Evolutionary conservation across 345 rosid genomes (phyloP), one percentile per base, ranked within the genome.

Genomic region (Firmiana major): DNA sequence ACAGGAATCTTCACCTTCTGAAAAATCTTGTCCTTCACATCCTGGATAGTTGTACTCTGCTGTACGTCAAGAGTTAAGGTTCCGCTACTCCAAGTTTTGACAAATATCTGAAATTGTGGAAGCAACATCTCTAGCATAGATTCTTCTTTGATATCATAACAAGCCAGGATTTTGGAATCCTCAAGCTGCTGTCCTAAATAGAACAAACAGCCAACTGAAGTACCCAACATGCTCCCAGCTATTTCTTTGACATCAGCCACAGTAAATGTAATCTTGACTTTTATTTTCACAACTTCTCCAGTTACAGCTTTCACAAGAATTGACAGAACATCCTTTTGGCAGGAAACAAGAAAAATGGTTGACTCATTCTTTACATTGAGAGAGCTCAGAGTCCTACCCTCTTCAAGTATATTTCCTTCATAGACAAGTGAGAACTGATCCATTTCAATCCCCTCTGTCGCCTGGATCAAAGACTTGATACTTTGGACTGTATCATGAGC

Each of bases 31-130:
- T 13, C 40, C 75, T 81, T 83, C 68, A 85, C 73, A 48, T 74
- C 71, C 34, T 45, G 5, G 22, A 75, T 34, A 11, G 82, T 81
- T 11, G 79, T 21, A 24, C 7, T 34, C 40, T 24, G 68, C 22
- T 65, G 15, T 49, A 83, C 86, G 70, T 78, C 62, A n/a, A 87
- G 84, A n/a, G 84, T 78, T 7, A 83, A 5, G 40, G 81, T 84
- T 65, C 79, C 77, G 42, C 87, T 83, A 22, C 34, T 76, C 83
- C 86, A 81, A 15, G 75, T 51, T 71, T 43, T 83, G 16, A 83
- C 83, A 71, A 83, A 87, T 75, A 81, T 65, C 74, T 79, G 90
- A 77, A 73, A 63, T 1, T 3, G 10, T 13, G 31, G 21, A 10
- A 51, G 76, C 21, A 58, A 9, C 55, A 85, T 48, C 72, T 76